Evolutionary conservation across 331 rosid genomes (phyloP).

Genomic region (Telfairia occidentalis): DNA sequence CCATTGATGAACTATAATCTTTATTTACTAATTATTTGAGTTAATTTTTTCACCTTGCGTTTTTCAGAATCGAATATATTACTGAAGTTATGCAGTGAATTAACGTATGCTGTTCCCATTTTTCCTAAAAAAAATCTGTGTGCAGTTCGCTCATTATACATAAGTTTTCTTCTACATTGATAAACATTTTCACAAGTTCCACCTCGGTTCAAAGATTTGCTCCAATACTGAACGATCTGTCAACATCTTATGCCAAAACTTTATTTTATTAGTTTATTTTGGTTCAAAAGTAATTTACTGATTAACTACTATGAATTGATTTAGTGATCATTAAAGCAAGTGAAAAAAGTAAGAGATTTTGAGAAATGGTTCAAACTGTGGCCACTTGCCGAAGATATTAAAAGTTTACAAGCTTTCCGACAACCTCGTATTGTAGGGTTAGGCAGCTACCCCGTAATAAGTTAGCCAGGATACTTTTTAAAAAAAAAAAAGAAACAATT

Average conservation of each 20-base stretch:
- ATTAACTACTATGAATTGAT: background rate
- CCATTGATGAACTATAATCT: background rate
- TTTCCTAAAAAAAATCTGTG: background rate
- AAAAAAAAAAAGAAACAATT: too few relatives aligned
- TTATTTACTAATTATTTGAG: background rate
- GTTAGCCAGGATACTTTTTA: too few relatives aligned
- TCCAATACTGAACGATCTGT: background rate
- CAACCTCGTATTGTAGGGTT: background rate
- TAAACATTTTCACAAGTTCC: background rate
- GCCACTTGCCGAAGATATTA: background rate
- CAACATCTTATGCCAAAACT: background rate
- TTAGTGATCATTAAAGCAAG: background rate
- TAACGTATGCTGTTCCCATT: background rate
- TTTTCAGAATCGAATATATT: background rate
- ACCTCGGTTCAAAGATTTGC: background rate
- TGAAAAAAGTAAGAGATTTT: background rate
- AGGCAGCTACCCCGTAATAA: too few relatives aligned
- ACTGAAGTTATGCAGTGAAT: background rate
- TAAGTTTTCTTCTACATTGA: background rate
- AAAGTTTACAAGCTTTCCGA: background rate
- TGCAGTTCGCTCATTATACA: background rate
- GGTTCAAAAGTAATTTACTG: background rate
- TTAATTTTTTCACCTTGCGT: background rate
- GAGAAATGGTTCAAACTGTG: background rate
- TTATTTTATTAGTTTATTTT: background rate